Percentiles rank a stretch among this genome's conserved stretches.
Conservation (phyloP, 352 stramenopile species). For the Lagenidium sp. region DNA sequence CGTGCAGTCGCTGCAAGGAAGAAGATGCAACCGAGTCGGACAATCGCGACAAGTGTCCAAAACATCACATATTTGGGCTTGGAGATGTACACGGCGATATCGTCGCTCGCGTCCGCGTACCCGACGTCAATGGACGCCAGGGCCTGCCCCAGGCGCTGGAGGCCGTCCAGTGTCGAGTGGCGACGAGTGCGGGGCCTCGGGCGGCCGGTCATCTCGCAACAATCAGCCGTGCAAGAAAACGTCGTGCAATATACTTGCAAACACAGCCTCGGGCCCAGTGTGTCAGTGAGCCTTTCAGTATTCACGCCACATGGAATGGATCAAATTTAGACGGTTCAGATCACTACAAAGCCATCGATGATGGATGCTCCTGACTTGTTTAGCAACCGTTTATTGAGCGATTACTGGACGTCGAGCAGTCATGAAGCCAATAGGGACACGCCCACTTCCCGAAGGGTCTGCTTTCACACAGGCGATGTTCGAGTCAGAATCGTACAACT, state of each 20-base stretch:
- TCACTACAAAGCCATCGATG: no score
- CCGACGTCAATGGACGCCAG: no score
- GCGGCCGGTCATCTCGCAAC: neutral
- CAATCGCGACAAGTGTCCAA: neutral
- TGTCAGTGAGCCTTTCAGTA: neutral
- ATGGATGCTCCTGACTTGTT: no score
- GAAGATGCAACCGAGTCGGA: slow-evolving; percentile 3
- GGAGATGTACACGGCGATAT: slow-evolving; percentile 2
- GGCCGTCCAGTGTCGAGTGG: neutral
- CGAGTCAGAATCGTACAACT: neutral
- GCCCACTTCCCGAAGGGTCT: neutral
- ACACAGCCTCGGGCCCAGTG: neutral
- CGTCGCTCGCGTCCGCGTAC: neutral
- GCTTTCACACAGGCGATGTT: neutral
- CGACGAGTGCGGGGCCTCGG: neutral
- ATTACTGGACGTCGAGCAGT: neutral
- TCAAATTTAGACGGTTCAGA: no score
- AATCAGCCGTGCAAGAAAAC: neutral
- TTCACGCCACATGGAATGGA: no score
- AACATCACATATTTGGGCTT: neutral
- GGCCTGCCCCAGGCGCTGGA: neutral
- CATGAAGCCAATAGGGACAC: neutral
- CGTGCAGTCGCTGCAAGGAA: slow-evolving; percentile 4
- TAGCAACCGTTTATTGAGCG: no score
- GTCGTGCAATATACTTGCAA: neutral